Evolutionary conservation across 352 stramenopile genomes (phyloP).

Genomic region (Phytophthora pistaciae): DNA sequence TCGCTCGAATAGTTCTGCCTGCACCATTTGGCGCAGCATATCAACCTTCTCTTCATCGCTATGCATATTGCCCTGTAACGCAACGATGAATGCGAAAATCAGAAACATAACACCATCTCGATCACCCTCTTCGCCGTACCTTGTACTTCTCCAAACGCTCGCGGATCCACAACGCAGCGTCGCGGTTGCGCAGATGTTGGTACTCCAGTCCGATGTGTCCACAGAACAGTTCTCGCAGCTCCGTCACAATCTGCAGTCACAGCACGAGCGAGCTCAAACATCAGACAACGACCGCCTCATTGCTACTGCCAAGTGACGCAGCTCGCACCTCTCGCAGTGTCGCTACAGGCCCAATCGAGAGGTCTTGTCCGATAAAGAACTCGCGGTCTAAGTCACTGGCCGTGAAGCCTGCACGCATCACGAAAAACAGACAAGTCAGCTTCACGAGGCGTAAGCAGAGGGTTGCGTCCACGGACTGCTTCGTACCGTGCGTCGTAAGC

Average conservation of each 20-base stretch:
- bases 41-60: constrained; percentile 92
- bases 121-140: constrained; percentile 18
- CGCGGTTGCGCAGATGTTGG: constrained; percentile 96
- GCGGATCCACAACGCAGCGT: constrained; percentile 89
- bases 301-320: neutral
- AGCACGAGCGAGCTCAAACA: constrained; percentile 37
- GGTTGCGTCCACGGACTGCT: neutral
- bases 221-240: constrained; percentile 97
- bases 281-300: neutral
- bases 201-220: constrained; percentile 98
- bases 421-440: neutral
- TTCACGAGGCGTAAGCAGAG: neutral
- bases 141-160: constrained; percentile 76
- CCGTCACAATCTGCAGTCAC: constrained; percentile 90
- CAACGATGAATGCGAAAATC: neutral
- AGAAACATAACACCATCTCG: neutral
- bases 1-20: constrained; percentile 97
- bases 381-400: constrained; percentile 90
- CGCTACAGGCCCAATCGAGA: constrained; percentile 83
- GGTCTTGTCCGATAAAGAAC: constrained; percentile 93
- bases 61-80: constrained; percentile 47
- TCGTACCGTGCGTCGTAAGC: constrained; percentile 79
- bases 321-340: constrained; percentile 66
- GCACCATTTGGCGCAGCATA: constrained; percentile 96
- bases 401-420: constrained; percentile 81